Percentiles rank a stretch among this genome's conserved stretches.
These are phyloP conservation scores for Crucibulum laeve DNA, from an alignment of 768 basidiomycete species.

Conservation along the genomic window DNA sequence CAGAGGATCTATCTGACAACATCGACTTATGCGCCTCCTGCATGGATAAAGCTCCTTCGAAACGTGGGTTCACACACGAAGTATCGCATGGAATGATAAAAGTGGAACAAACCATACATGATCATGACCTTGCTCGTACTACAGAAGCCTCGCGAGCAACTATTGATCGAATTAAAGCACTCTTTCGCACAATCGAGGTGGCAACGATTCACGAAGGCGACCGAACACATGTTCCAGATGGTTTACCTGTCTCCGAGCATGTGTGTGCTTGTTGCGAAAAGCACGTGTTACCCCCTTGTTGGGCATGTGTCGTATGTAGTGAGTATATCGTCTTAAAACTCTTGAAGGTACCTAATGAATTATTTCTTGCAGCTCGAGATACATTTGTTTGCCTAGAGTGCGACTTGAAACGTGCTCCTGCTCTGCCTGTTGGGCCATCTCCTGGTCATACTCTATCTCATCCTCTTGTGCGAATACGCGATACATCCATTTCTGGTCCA, in stretches of 20 bases:
- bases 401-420: slow-evolving; percentile 12
- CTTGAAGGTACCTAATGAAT: background rate
- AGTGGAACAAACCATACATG: slow-evolving; percentile 25
- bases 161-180: slow-evolving; percentile 18
- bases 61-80: slow-evolving; percentile 25
- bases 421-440: slow-evolving; percentile 10
- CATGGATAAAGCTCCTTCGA: slow-evolving; percentile 20
- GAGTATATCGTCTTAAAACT: slow-evolving; percentile 1
- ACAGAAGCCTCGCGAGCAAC: slow-evolving; percentile 20
- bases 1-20: slow-evolving; percentile 26
- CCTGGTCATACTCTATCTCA: slow-evolving; percentile 17
- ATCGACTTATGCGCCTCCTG: slow-evolving; percentile 27
- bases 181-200: no score
- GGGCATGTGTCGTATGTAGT: slow-evolving; percentile 19
- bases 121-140: slow-evolving; percentile 21
- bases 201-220: no score
- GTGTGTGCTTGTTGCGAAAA: slow-evolving; percentile 16
- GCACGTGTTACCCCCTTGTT: slow-evolving; percentile 16
- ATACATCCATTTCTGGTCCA: slow-evolving; percentile 13
- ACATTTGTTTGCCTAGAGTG: slow-evolving; percentile 28
- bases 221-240: background rate
- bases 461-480: slow-evolving; percentile 22
- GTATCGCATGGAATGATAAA: slow-evolving; percentile 25
- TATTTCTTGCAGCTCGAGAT: slow-evolving; percentile 17
- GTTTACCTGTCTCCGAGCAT: slow-evolving; percentile 4